These are phyloP conservation scores for Kluyveromyces marxianus DNA, from an alignment of 1,139 yeast genomes.

Conservation along the genomic window DNA sequence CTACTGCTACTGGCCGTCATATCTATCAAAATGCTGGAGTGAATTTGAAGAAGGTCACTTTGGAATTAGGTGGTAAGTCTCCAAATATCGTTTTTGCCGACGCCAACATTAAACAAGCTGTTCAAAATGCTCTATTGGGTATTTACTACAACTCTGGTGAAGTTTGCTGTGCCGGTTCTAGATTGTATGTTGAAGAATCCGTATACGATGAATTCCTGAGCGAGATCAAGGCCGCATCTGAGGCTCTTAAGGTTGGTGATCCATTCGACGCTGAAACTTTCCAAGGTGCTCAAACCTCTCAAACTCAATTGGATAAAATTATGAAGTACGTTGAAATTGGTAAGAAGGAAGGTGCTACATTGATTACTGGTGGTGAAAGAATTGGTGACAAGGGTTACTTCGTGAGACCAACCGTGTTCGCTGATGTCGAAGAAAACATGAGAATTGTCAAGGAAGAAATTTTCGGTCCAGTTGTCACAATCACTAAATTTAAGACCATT, in stretches of 20 bases:
- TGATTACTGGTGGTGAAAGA: slow-evolving; percentile 58
- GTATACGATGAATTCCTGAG: slow-evolving; percentile 48
- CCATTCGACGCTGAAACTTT: slow-evolving; percentile 60
- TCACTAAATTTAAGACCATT: slow-evolving; percentile 53
- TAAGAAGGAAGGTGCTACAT: slow-evolving; percentile 52
- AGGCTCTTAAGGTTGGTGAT: slow-evolving; percentile 56
- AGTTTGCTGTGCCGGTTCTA: slow-evolving; percentile 65
- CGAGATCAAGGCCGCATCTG: slow-evolving; percentile 58
- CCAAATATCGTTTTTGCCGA: slow-evolving; percentile 61
- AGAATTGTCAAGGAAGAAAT: slow-evolving; percentile 70
- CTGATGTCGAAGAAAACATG: slow-evolving; percentile 62
- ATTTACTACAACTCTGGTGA: slow-evolving; percentile 61
- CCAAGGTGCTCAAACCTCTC: slow-evolving; percentile 64
- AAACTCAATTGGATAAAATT: slow-evolving; percentile 51
- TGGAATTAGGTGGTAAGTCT: slow-evolving; percentile 90
- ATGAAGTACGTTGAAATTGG: slow-evolving; percentile 51
- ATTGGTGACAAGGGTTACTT: slow-evolving; percentile 56
- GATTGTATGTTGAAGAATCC: slow-evolving; percentile 56
- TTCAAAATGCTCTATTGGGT: slow-evolving; percentile 40
- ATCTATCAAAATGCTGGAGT: slow-evolving; percentile 48
- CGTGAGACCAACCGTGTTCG: slow-evolving; percentile 70
- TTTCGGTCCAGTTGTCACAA: slow-evolving; percentile 72
- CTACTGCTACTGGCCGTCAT: slow-evolving; percentile 52
- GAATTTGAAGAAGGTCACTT: slow-evolving; percentile 51
- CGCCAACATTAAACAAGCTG: slow-evolving; percentile 46